These are phyloP conservation scores for Sporormia fimetaria DNA, from an alignment of 495 filamentous ascomycete species.

Conservation along the genomic window DNA sequence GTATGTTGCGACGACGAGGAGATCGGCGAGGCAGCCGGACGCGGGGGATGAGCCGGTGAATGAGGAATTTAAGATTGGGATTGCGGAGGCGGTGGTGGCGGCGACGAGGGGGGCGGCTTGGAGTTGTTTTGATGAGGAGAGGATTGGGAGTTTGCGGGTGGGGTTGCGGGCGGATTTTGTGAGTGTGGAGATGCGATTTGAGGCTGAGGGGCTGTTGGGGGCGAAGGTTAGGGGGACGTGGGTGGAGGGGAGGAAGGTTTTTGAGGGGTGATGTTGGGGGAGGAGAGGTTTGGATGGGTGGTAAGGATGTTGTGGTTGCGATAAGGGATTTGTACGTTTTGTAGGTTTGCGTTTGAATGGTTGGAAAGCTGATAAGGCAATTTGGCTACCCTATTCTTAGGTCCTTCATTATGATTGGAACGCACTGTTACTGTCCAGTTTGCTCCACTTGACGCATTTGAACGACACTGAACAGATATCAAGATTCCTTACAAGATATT, in stretches of 20 bases:
- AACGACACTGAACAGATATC: too few relatives aligned
- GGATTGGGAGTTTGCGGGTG: constrained; percentile 38
- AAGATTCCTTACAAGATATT: too few relatives aligned
- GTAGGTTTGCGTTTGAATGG: too few relatives aligned
- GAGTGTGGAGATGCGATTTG: constrained; percentile 48
- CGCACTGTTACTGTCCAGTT: too few relatives aligned
- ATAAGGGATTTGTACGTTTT: too few relatives aligned
- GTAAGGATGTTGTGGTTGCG: constrained; percentile 16
- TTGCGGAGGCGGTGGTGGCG: constrained; percentile 43
- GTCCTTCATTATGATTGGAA: too few relatives aligned
- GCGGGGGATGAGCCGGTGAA: constrained; percentile 39
- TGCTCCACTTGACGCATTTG: too few relatives aligned
- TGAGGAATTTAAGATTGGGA: constrained; percentile 40
- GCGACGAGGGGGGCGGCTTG: constrained; percentile 49
- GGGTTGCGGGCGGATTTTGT: constrained; percentile 48
- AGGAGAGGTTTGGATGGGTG: constrained; percentile 10
- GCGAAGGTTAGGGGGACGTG: constrained; percentile 45
- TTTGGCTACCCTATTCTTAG: too few relatives aligned
- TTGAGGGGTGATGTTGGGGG: background rate
- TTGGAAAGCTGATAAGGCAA: too few relatives aligned
- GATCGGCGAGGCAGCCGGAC: constrained; percentile 42
- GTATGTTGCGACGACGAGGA: constrained; percentile 50
- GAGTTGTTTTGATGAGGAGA: constrained; percentile 45
- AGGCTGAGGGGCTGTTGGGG: constrained; percentile 40
- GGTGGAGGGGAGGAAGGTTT: constrained; percentile 43